Conservation (phyloP, 1,284 basidiomycete genomes). For the Lentinus polychrous region DNA sequence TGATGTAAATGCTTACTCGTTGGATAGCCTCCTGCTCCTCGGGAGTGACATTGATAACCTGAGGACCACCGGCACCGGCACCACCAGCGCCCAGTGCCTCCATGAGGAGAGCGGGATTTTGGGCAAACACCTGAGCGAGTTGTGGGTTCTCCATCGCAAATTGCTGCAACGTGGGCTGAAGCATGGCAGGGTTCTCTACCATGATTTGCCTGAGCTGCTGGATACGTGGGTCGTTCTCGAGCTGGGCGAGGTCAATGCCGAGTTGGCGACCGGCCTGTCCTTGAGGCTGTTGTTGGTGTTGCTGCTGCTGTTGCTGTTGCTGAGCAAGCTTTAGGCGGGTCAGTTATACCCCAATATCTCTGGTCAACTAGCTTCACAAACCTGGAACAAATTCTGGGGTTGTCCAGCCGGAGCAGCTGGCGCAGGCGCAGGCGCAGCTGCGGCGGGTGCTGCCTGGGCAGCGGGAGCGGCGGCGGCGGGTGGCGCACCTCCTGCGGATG, state of each 20-base stretch:
- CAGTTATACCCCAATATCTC: background rate
- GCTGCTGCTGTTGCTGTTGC: slow-evolving; percentile 50
- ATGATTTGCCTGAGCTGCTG: slow-evolving; percentile 67
- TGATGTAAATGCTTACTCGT: slow-evolving; percentile 48
- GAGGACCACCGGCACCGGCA: slow-evolving; percentile 41
- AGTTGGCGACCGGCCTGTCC: slow-evolving; percentile 28
- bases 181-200: slow-evolving; percentile 66
- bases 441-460: slow-evolving; percentile 29
- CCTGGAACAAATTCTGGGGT: slow-evolving; percentile 75
- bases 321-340: slow-evolving; percentile 50
- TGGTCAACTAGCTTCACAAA: slow-evolving; percentile 21
- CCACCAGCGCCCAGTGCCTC: slow-evolving; percentile 51
- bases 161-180: slow-evolving; percentile 82
- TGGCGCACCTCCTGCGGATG: slow-evolving; percentile 24
- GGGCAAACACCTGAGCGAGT: slow-evolving; percentile 58
- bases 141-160: slow-evolving; percentile 69
- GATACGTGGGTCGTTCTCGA: slow-evolving; percentile 59
- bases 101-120: slow-evolving; percentile 68
- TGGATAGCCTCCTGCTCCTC: slow-evolving; percentile 85
- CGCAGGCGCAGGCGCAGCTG: slow-evolving; percentile 29
- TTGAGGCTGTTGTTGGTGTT: slow-evolving; percentile 14
- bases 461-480: slow-evolving; percentile 27
- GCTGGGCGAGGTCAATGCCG: slow-evolving; percentile 42
- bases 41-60: slow-evolving; percentile 71
- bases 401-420: slow-evolving; percentile 29